Percentiles rank a stretch among this genome's conserved stretches.
phyloP scores from a whole-genome alignment of 176 grass and related monocot genomes.

The Carex myosuroides region DNA sequence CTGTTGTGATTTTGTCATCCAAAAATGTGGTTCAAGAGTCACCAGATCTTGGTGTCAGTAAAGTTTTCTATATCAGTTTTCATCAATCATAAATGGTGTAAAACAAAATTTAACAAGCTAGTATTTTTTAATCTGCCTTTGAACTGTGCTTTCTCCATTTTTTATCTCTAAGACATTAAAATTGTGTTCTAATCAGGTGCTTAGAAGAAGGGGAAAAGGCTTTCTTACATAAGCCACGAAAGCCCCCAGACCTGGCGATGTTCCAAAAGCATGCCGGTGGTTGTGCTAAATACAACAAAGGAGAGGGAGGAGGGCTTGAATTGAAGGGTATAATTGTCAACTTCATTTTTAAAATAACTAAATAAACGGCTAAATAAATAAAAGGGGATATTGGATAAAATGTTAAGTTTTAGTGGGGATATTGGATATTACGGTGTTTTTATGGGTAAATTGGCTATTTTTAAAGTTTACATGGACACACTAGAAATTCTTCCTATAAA shows the following conservation, averaged over 20 bases:
- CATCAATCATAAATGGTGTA: neutral
- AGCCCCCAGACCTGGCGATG: constrained; percentile 25
- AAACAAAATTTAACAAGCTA: neutral
- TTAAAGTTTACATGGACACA: no score
- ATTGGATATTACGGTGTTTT: no score
- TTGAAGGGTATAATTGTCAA: no score
- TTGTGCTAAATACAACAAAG: no score
- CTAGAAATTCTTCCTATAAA: no score
- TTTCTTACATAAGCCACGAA: constrained; percentile 34
- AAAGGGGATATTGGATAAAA: no score
- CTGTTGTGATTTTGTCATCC: constrained; percentile 40
- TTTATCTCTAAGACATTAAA: neutral
- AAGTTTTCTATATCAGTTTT: neutral
- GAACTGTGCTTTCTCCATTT: neutral
- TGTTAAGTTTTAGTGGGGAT: no score
- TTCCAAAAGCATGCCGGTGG: neutral
- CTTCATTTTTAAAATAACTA: no score
- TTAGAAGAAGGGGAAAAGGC: constrained; percentile 37
- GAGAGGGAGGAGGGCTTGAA: no score
- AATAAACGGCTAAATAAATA: no score
- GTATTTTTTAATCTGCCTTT: neutral
- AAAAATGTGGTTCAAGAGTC: constrained; percentile 35
- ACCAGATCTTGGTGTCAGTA: constrained; percentile 23
- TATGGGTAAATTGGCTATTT: no score
- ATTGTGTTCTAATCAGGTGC: constrained; percentile 21